Percentiles rank a stretch among this genome's conserved stretches.
Conservation (phyloP, 2,329 filamentous ascomycete genomes). For the Fusarium heterosporum region DNA sequence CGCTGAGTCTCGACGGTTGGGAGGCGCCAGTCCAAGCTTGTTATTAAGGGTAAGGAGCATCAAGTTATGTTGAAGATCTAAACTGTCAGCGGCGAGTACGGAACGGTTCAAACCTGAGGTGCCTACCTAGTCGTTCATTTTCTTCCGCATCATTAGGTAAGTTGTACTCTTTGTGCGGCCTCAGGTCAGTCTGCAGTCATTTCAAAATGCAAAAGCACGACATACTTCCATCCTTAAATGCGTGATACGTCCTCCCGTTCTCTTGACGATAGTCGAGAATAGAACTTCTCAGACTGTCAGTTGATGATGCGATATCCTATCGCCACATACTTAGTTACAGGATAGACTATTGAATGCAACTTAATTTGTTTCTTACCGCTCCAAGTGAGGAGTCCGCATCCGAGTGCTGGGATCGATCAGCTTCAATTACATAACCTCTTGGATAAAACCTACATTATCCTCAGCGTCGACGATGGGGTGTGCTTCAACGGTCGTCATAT, state of each 20-base stretch:
- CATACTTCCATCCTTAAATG: slow-evolving; percentile 21
- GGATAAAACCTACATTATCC: background rate
- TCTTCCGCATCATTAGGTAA: slow-evolving; percentile 20
- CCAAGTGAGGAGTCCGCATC: background rate
- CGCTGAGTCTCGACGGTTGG: background rate
- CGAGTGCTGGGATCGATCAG: background rate
- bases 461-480: slow-evolving; percentile 15
- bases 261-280: slow-evolving; percentile 20
- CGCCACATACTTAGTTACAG: background rate
- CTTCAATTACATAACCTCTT: fast-evolving
- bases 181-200: fast-evolving
- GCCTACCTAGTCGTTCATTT: slow-evolving; percentile 14
- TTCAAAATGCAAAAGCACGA: background rate
- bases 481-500: slow-evolving; percentile 25
- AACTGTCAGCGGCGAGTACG: background rate
- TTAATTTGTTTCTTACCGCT: background rate
- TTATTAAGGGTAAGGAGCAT: slow-evolving; percentile 18
- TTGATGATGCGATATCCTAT: slow-evolving; percentile 17
- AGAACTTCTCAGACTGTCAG: slow-evolving; percentile 23
- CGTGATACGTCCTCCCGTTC: slow-evolving; percentile 28
- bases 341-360: too few relatives aligned
- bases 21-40: slow-evolving; percentile 23
- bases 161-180: slow-evolving; percentile 13
- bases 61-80: slow-evolving; percentile 24
- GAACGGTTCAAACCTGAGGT: fast-evolving